Evolutionary conservation across 2,329 filamentous ascomycete species (phyloP).

Genomic region (Claviceps sorghi): DNA sequence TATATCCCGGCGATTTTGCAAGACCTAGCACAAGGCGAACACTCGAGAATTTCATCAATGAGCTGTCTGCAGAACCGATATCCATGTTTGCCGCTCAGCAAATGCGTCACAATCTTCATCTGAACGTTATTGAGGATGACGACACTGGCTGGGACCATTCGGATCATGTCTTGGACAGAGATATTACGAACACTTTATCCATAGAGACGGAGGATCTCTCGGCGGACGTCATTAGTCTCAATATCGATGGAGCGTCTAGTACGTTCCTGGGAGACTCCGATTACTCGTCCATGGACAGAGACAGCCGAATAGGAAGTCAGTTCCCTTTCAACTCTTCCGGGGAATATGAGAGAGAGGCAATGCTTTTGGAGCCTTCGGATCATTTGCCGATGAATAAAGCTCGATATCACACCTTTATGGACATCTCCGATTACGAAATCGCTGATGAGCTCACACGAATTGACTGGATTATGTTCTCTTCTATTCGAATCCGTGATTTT

Average conservation of each 20-base stretch:
- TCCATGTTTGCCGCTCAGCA: slow-evolving; percentile 77
- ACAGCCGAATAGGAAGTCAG: slow-evolving; percentile 25
- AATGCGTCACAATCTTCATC: slow-evolving; percentile 64
- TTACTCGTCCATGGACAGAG: slow-evolving; percentile 24
- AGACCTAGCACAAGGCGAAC: slow-evolving; percentile 56
- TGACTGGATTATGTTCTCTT: slow-evolving; percentile 97
- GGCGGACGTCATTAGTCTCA: slow-evolving; percentile 31
- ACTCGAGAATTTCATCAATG: slow-evolving; percentile 59
- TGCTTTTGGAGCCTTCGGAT: slow-evolving; percentile 53
- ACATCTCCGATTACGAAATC: slow-evolving; percentile 67
- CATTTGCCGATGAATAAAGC: slow-evolving; percentile 63
- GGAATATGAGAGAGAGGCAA: slow-evolving; percentile 66
- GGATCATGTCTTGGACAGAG: slow-evolving; percentile 38
- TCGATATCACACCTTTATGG: slow-evolving; percentile 85
- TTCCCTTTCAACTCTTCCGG: slow-evolving; percentile 55
- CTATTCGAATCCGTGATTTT: slow-evolving; percentile 82
- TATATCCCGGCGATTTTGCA: slow-evolving; percentile 89
- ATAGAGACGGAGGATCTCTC: slow-evolving; percentile 26
- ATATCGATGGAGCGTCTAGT: slow-evolving; percentile 31
- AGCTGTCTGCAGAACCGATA: slow-evolving; percentile 62
- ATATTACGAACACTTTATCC: slow-evolving; percentile 20
- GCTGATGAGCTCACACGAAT: slow-evolving; percentile 87
- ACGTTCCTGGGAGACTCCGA: slow-evolving; percentile 34
- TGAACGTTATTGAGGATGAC: slow-evolving; percentile 65
- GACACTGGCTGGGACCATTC: slow-evolving; percentile 84